Conservation (phyloP, 73 alveolate species). For the Durusdinium trenchii region DNA sequence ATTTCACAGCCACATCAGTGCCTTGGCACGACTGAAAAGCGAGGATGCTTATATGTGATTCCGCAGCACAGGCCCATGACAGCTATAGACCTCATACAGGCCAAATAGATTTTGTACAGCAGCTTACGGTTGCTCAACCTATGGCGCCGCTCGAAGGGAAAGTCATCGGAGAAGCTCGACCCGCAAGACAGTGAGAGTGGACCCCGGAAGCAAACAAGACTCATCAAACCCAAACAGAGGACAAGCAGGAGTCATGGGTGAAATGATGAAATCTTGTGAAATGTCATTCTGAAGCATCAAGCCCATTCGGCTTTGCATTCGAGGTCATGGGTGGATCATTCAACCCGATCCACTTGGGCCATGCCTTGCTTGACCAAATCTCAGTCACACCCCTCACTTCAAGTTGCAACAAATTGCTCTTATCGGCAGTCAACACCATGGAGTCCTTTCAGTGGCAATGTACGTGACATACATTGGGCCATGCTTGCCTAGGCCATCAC, state of each 20-base stretch:
- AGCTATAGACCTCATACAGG: neutral
- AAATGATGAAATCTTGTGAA: too few species aligned
- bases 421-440: neutral
- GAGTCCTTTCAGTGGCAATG: neutral
- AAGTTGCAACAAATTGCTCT: too few species aligned
- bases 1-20: too few species aligned
- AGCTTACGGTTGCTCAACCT: neutral
- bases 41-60: neutral
- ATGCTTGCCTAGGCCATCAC: slow-evolving; percentile 81
- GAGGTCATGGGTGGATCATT: slow-evolving; percentile 95
- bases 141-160: slow-evolving; percentile 45
- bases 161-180: slow-evolving; percentile 25
- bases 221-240: too few species aligned
- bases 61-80: neutral
- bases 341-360: slow-evolving; percentile 95
- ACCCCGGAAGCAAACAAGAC: neutral
- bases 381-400: too few species aligned
- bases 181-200: too few species aligned
- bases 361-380: slow-evolving; percentile 62
- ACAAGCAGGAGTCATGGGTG: too few species aligned
- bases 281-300: too few species aligned
- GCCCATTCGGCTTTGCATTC: too few species aligned
- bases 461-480: too few species aligned
- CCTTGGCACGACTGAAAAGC: neutral
- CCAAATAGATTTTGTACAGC: neutral